Evolutionary conservation across 2,329 filamentous ascomycete species (phyloP).

Genomic region (Penicillium corylophilum): DNA sequence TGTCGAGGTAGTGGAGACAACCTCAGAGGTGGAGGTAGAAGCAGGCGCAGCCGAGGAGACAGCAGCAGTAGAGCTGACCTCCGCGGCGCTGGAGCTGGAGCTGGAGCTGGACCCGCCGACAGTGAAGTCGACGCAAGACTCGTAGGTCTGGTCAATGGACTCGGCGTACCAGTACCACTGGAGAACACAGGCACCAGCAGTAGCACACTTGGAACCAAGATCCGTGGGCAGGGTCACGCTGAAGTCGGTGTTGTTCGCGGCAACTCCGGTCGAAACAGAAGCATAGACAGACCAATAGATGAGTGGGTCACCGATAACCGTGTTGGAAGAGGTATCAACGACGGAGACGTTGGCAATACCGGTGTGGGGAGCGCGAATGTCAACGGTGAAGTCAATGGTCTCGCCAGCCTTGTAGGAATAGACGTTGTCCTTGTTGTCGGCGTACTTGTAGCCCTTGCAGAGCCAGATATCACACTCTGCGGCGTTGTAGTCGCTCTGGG

Average conservation of each 20-base stretch:
- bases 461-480: slow-evolving; percentile 53
- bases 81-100: slow-evolving; percentile 10
- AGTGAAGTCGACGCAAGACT: slow-evolving; percentile 37
- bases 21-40: not conserved
- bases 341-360: slow-evolving; percentile 52
- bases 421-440: slow-evolving; percentile 55
- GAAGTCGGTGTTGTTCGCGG: slow-evolving; percentile 29
- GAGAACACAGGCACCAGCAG: slow-evolving; percentile 33
- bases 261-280: slow-evolving; percentile 29
- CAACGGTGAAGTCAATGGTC: slow-evolving; percentile 44
- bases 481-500: slow-evolving; percentile 51
- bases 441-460: slow-evolving; percentile 60
- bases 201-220: slow-evolving; percentile 26
- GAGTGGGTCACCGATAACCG: slow-evolving; percentile 38
- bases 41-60: slow-evolving; percentile 1
- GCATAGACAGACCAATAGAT: slow-evolving; percentile 34
- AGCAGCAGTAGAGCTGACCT: slow-evolving; percentile 3
- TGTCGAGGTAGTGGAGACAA: not conserved
- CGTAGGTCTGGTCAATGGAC: slow-evolving; percentile 37
- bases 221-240: slow-evolving; percentile 33
- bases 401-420: slow-evolving; percentile 53
- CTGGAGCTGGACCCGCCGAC: slow-evolving; percentile 22
- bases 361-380: slow-evolving; percentile 49
- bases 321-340: slow-evolving; percentile 47
- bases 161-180: slow-evolving; percentile 38